Evolutionary conservation across 2,329 filamentous ascomycete species (phyloP), one percentile per base, ranked within the genome.

Genomic region (Penicillium sp.): DNA sequence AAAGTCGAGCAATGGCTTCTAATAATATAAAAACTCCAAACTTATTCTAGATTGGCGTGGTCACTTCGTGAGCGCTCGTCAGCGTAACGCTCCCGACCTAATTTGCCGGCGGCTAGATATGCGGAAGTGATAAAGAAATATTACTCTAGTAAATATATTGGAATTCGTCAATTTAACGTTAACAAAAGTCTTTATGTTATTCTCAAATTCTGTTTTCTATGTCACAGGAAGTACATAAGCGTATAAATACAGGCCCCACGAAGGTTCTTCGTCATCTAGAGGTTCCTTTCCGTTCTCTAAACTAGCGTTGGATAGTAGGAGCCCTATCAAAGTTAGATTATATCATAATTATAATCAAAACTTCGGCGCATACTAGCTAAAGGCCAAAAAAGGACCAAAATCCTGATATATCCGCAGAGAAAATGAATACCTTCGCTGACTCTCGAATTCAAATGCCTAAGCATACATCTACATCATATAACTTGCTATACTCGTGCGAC

Each of bases 371-470:
- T 51, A 55, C 45, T 15, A 52, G 30, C 33, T 52, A 30, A 33
- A 42, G 42, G 8, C 34, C 6, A 20, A 55, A 17, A 18, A 42
- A 51, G 21, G 41, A 34, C 52, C 34, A 49, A 36, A 55, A 55
- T 27, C 32, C 46, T 8, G 40, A 56, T 29, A 43, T 24, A 17
- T 53, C 49, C 23, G 43, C 49, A 9, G 44, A 50, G 20, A 55
- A 55, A 12, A 48, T 53, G 30, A 51, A 51, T 23, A 55, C 36
- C 34, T 49, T 21, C 13, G 41, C 44, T 26, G 50, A 45, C 15
- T 54, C 44, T 44, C 45, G 49, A 36, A 54, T 44, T 5, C 48
- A 44, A 24, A 58, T 58, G 6, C 53, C 53, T n/a, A 56, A 15
- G 50, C 37, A 58, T 34, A 53, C 37, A 49, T 55, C 41, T 15